Conservation (phyloP, 805 yeast species). For the Lachancea cidri region DNA sequence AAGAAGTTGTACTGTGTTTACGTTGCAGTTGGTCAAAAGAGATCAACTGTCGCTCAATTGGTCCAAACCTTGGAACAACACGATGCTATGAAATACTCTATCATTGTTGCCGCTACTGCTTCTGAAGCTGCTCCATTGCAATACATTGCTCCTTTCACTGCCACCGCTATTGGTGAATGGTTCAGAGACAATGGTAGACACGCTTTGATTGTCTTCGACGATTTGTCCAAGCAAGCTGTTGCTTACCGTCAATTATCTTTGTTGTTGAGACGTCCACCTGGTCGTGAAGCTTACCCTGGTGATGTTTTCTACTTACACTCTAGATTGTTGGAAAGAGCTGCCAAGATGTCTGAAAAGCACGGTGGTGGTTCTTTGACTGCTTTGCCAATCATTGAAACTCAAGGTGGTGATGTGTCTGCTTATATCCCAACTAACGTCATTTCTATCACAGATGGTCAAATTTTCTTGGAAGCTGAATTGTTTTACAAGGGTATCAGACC, state of each 20-base stretch:
- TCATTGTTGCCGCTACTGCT: conserved; percentile 99
- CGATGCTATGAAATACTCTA: conserved; percentile 96
- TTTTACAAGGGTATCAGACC: conserved; percentile 99
- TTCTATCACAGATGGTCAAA: conserved; percentile 97
- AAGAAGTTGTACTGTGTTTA: conserved; percentile 99
- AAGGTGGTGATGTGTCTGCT: conserved; percentile 99
- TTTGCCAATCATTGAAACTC: conserved; percentile 94
- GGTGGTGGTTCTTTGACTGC: conserved; percentile 97
- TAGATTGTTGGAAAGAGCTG: conserved; percentile 94
- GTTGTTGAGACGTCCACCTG: conserved; percentile 95
- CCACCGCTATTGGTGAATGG: conserved; percentile 99
- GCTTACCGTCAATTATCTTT: conserved; percentile 99
- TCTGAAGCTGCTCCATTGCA: conserved; percentile 99
- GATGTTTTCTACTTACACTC: conserved; percentile 95
- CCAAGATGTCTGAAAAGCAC: conserved; percentile 84
- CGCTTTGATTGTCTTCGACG: conserved; percentile 95
- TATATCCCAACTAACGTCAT: conserved; percentile 97
- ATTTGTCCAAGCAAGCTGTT: conserved; percentile 98
- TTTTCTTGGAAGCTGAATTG: conserved; percentile 98
- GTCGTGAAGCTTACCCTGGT: conserved; percentile 97
- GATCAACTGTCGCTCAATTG: conserved; percentile 99
- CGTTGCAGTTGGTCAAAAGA: conserved; percentile 99
- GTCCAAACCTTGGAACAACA: conserved; percentile 98
- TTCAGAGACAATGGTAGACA: conserved; percentile 99
- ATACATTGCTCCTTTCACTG: conserved; percentile 99